Evolutionary conservation across 2,329 filamentous ascomycete species (phyloP).

Genomic region (Elsinoe necatrix): DNA sequence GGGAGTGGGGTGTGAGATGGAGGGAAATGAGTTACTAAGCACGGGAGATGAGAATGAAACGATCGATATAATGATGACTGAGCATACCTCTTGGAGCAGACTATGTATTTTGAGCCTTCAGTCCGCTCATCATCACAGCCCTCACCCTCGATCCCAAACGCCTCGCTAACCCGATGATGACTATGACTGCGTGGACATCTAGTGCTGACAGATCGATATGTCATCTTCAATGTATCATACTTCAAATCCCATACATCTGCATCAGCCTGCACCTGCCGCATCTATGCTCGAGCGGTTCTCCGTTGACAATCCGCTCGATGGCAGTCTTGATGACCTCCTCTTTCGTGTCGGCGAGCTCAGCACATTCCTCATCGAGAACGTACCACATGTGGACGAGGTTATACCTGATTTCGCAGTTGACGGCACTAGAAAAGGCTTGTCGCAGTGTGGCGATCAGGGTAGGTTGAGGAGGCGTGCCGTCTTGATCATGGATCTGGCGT

Average conservation of each 20-base stretch:
- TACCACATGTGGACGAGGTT: constrained; percentile 28
- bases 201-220: not conserved
- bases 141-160: not conserved
- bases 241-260: constrained; percentile 12
- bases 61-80: too few species aligned
- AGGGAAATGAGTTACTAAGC: constrained; percentile 32
- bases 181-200: too few species aligned
- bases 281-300: constrained; percentile 11
- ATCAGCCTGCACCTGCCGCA: constrained; percentile 12
- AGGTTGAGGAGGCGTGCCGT: constrained; percentile 21
- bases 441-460: constrained; percentile 26
- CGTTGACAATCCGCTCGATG: constrained; percentile 14
- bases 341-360: constrained; percentile 2
- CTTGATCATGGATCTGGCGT: constrained; percentile 21
- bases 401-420: constrained; percentile 20
- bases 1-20: constrained; percentile 52
- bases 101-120: too few species aligned
- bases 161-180: not conserved
- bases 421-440: constrained; percentile 23
- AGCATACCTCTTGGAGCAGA: too few species aligned
- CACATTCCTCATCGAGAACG: constrained; percentile 20
- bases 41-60: not conserved
- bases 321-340: constrained; percentile 6
- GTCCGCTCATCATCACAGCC: not conserved
- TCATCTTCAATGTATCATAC: too few species aligned